These are phyloP conservation scores for Yamadazyma trypodendri DNA, from an alignment of 1,139 yeast species.

Conservation along the genomic window DNA sequence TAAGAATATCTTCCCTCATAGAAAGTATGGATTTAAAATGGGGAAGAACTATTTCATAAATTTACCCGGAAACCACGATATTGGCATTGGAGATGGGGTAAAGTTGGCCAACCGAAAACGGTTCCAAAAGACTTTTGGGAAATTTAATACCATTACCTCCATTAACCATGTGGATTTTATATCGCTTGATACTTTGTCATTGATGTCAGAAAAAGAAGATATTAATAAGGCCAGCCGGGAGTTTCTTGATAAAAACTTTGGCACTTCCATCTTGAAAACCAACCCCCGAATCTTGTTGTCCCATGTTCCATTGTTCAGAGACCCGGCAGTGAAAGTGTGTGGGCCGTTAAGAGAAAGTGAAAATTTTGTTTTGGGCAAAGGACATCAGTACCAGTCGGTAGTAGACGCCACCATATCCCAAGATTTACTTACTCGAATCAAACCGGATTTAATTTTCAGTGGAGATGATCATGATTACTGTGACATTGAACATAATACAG, in stretches of 20 bases:
- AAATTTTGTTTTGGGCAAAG: slow-evolving; percentile 27
- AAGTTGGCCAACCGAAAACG: slow-evolving; percentile 34
- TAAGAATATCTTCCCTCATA: slow-evolving; percentile 32
- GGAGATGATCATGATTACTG: slow-evolving; percentile 63
- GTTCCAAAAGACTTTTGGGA: slow-evolving; percentile 41
- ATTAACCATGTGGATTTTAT: slow-evolving; percentile 46
- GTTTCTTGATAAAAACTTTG: slow-evolving; percentile 26
- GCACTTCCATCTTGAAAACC: slow-evolving; percentile 11
- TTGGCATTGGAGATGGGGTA: slow-evolving; percentile 54
- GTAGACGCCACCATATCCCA: slow-evolving; percentile 28
- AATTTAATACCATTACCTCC: slow-evolving; percentile 29
- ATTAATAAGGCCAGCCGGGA: slow-evolving; percentile 27
- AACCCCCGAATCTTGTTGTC: slow-evolving; percentile 40
- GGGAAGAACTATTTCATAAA: slow-evolving; percentile 30
- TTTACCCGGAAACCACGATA: slow-evolving; percentile 58
- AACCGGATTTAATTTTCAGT: slow-evolving; percentile 44
- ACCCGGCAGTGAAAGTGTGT: slow-evolving; percentile 30
- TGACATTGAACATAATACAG: slow-evolving; percentile 38
- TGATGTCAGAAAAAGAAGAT: slow-evolving; percentile 30
- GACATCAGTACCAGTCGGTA: slow-evolving; percentile 53
- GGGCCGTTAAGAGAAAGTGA: slow-evolving; percentile 46
- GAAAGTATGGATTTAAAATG: slow-evolving; percentile 19
- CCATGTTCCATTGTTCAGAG: slow-evolving; percentile 52
- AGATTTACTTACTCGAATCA: slow-evolving; percentile 28
- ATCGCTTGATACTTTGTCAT: slow-evolving; percentile 44